phyloP scores from a whole-genome alignment of 2,329 filamentous ascomycete genomes.

The Fusarium subglutinans region DNA sequence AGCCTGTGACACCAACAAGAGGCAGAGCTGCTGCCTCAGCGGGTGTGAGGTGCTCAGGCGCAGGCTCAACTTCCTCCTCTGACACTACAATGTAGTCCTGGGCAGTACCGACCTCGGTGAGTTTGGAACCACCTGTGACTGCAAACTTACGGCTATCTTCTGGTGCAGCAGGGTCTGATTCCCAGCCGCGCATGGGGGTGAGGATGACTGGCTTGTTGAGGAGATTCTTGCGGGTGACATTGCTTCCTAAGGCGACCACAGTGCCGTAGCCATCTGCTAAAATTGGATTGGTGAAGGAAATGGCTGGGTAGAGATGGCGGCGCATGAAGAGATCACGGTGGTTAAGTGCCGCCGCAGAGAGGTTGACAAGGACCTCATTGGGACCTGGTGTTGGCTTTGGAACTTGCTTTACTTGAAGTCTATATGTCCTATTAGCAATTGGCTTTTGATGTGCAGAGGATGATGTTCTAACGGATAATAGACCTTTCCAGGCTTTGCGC shows the following conservation, averaged over 20 bases:
- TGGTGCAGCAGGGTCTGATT: conserved; percentile 74
- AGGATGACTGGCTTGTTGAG: conserved; percentile 77
- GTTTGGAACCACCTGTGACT: conserved; percentile 75
- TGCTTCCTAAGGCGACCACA: conserved; percentile 71
- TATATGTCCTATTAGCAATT: conserved; percentile 42
- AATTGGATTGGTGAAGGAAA: conserved; percentile 80
- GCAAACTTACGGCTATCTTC: conserved; percentile 68
- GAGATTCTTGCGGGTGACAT: conserved; percentile 50
- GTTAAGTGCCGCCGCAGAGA: conserved; percentile 86
- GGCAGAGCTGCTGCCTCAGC: conserved; percentile 86
- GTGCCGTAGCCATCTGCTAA: conserved; percentile 84
- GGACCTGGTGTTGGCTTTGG: conserved; percentile 71
- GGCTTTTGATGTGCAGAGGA: neutral
- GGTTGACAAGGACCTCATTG: conserved; percentile 76
- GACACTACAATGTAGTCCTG: conserved; percentile 77
- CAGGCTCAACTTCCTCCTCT: conserved; percentile 77
- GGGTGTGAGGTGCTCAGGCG: conserved; percentile 75
- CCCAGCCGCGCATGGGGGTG: conserved; percentile 83
- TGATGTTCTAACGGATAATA: conserved; percentile 74
- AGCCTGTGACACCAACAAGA: conserved; percentile 85
- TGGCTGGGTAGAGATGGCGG: conserved; percentile 88
- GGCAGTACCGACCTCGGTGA: conserved; percentile 71
- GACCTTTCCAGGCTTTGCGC: conserved; percentile 82
- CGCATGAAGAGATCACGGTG: conserved; percentile 96
- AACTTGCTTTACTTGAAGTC: conserved; percentile 68